Evolutionary conservation across 1,284 basidiomycete genomes (phyloP).

Genomic region (Inonotus obliquus): DNA sequence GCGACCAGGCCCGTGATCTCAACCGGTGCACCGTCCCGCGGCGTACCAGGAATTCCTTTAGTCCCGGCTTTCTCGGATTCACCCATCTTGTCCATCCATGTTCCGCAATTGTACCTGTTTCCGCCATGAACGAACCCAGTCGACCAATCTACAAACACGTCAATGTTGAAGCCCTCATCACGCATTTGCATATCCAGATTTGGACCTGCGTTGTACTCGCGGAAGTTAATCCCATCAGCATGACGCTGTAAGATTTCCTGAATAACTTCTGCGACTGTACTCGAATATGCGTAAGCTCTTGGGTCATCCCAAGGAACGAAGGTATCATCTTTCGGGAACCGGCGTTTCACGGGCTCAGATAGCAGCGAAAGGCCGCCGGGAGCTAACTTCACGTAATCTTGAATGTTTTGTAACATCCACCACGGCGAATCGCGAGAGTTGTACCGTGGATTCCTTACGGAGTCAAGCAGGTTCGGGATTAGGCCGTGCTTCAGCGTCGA

Average conservation of each 20-base stretch:
- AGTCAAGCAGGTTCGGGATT: slow-evolving; percentile 92
- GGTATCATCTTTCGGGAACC: slow-evolving; percentile 91
- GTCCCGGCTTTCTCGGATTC: slow-evolving; percentile 88
- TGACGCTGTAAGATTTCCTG: slow-evolving; percentile 97
- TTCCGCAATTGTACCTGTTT: slow-evolving; percentile 80
- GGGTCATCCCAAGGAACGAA: slow-evolving; percentile 93
- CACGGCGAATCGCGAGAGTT: slow-evolving; percentile 92
- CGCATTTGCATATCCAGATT: slow-evolving; percentile 96
- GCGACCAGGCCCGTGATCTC: slow-evolving; percentile 94
- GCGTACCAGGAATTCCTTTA: slow-evolving; percentile 91
- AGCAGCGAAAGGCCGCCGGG: slow-evolving; percentile 84
- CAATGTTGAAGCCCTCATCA: slow-evolving; percentile 90
- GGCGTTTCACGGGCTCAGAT: slow-evolving; percentile 77
- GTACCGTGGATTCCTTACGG: slow-evolving; percentile 80
- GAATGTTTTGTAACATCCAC: slow-evolving; percentile 99
- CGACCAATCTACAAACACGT: slow-evolving; percentile 91
- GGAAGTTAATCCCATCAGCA: slow-evolving; percentile 88
- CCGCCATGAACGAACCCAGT: slow-evolving; percentile 91
- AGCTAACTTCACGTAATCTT: slow-evolving; percentile 85
- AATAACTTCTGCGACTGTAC: slow-evolving; percentile 86
- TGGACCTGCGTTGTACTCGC: slow-evolving; percentile 94
- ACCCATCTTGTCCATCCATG: slow-evolving; percentile 99
- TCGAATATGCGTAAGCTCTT: slow-evolving; percentile 76
- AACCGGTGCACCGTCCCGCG: slow-evolving; percentile 91
- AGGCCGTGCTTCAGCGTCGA: slow-evolving; percentile 85